A percentile compares a stretch with the other conserved stretches of the same genome.
phyloP scores from a whole-genome alignment of 192 early-diverging fungal species.

The Kickxella alabastrina region DNA sequence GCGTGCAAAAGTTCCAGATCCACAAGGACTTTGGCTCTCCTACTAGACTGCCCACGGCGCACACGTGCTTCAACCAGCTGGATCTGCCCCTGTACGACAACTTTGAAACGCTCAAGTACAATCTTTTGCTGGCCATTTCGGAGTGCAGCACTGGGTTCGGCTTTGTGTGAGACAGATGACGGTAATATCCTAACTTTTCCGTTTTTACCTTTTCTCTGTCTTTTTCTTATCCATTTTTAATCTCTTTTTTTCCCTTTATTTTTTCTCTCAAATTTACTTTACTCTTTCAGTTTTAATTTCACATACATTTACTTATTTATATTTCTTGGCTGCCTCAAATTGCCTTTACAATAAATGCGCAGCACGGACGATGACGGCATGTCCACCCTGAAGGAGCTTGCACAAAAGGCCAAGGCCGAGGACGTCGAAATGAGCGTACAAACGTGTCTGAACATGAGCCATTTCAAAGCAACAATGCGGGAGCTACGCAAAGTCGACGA shows the following conservation, averaged over 20 bases:
- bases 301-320: no score
- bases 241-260: conserved; percentile 1
- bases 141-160: conserved; percentile 93
- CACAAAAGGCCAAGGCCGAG: conserved; percentile 11
- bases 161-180: conserved; percentile 57
- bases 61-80: conserved; percentile 99
- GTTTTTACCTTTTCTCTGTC: conserved; percentile 1
- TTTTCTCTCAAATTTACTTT: background rate
- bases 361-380: conserved; percentile 5
- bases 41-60: conserved; percentile 88
- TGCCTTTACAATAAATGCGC: background rate
- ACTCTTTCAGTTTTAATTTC: background rate
- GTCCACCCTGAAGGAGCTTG: conserved; percentile 32
- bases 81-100: conserved; percentile 90
- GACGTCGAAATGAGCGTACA: conserved; percentile 34
- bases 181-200: background rate
- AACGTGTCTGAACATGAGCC: conserved; percentile 60
- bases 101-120: conserved; percentile 82
- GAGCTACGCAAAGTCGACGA: conserved; percentile 73
- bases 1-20: conserved; percentile 98
- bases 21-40: conserved; percentile 90
- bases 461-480: conserved; percentile 59
- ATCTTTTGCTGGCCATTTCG: conserved; percentile 81
- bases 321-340: background rate
- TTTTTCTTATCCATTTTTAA: background rate